phyloP scores from a whole-genome alignment of 2,329 filamentous ascomycete genomes.

The Sporothrix inflata region DNA sequence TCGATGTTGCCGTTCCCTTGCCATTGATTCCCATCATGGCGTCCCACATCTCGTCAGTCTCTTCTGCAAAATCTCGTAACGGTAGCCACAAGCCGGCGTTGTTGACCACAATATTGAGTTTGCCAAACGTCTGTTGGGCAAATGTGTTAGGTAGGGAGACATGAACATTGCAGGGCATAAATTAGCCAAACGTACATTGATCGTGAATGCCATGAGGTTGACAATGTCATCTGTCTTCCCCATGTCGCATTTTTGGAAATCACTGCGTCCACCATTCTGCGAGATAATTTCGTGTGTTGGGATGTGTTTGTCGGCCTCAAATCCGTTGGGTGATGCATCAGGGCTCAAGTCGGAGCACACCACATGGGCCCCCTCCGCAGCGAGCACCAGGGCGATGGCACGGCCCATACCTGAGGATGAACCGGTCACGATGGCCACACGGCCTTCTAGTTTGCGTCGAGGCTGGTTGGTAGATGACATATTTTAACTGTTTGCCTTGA shows the following conservation, averaged over 20 bases:
- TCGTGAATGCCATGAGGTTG: background rate
- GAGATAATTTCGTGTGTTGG: background rate
- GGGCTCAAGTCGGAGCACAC: background rate
- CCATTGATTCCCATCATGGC: background rate
- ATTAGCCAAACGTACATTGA: background rate
- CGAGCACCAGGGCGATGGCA: background rate
- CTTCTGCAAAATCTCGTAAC: background rate
- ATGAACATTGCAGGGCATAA: too few species aligned
- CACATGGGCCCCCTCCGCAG: background rate
- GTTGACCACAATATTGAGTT: background rate
- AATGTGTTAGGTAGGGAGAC: too few species aligned
- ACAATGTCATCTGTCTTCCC: background rate
- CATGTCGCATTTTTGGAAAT: slow-evolving; percentile 1
- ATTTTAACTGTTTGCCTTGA: too few species aligned
- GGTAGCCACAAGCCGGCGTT: background rate
- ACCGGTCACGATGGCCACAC: background rate
- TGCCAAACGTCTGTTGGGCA: background rate
- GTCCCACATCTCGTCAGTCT: background rate
- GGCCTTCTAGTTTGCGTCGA: background rate
- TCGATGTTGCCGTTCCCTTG: background rate
- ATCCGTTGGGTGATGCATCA: background rate
- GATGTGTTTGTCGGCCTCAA: background rate
- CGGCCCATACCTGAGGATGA: background rate
- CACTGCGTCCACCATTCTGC: background rate
- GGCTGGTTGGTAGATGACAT: background rate